A percentile compares a stretch with the other conserved stretches of the same genome.
These are phyloP conservation scores for Bipolaris bicolor DNA, from an alignment of 2,329 filamentous ascomycete genomes.

Conservation along the genomic window DNA sequence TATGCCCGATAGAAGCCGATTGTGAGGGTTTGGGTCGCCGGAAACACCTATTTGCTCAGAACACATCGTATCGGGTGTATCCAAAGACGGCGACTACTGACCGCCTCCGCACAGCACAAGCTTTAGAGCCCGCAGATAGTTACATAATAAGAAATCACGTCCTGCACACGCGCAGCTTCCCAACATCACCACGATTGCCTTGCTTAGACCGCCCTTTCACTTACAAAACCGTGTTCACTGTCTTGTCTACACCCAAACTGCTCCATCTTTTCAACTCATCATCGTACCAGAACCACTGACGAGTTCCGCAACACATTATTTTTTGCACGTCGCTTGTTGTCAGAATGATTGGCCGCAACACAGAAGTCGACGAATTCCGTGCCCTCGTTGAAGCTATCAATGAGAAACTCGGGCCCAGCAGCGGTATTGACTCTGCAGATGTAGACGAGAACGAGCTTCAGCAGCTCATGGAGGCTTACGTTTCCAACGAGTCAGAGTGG, in stretches of 20 bases:
- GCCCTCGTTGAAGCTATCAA: constrained; percentile 76
- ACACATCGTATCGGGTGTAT: constrained; percentile 12
- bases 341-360: constrained; percentile 33
- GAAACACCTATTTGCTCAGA: constrained; percentile 8
- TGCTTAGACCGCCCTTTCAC: constrained; percentile 16
- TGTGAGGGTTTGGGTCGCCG: constrained; percentile 8
- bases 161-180: constrained; percentile 12
- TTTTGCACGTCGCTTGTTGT: constrained; percentile 1
- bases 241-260: constrained; percentile 5
- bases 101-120: constrained; percentile 28
- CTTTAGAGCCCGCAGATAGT: constrained; percentile 24
- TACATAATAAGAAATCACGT: constrained; percentile 37
- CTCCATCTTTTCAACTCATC: not conserved
- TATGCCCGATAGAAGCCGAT: constrained; percentile 35
- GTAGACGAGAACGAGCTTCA: constrained; percentile 76
- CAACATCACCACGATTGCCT: constrained; percentile 10
- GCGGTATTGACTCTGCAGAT: constrained; percentile 80
- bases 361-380: constrained; percentile 60
- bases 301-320: not conserved
- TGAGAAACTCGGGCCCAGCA: constrained; percentile 75
- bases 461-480: constrained; percentile 75
- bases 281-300: not conserved
- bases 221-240: constrained; percentile 11
- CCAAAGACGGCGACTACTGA: constrained; percentile 24
- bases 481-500: constrained; percentile 74